Base-by-base conservation (phyloP, 2,329 filamentous ascomycete species). In the Orbilia quercus region DNA sequence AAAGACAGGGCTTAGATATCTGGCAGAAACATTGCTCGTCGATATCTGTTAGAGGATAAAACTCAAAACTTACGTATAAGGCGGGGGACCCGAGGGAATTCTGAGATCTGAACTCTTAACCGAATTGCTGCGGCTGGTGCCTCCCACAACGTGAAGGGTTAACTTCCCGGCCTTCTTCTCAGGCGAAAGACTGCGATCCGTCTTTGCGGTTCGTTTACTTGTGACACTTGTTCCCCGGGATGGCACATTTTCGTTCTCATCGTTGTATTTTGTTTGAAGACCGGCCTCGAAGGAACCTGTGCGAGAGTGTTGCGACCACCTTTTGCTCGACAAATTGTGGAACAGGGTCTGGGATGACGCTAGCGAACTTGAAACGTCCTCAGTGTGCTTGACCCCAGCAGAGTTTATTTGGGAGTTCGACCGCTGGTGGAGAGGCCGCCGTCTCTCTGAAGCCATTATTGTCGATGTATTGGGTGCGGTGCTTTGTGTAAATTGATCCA, bases 281-380 rank as follows among this genome's bases (percentile, higher is more conserved):
- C 53, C 47, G 45, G 59, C 47, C 59, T 73, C 69, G 47, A 73
- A 48, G 69, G 60, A 66, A 60, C 53, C 60, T 9, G 60, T 66
- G 40, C 38, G 59, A 34, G 60, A 64, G 51, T 55, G 69, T 73
- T 73, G 69, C 60, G 69, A 73, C 53, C 55, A 66, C 59, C 55
- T 57, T 64, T 66, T 73, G 48, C 25, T 59, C 38, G 69, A 65
- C 69, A 66, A 73, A 73, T 73, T 73, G 69, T 73, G 54, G 69
- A 73, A 73, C 69, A 73, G 60, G 48, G 55, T 31, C 69, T 73
- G 69, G 62, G 60, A 59, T 60, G 69, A 73, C 60, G 60, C 69
- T 73, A 73, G 55, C 69, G 60, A 73, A 73, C 69, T 57, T 73
- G 69, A 73, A 73, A 73, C 69, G 48, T 66, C 60, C 22, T 73